Conservation (phyloP, 805 yeast species). For the Ogataea siamensis region DNA sequence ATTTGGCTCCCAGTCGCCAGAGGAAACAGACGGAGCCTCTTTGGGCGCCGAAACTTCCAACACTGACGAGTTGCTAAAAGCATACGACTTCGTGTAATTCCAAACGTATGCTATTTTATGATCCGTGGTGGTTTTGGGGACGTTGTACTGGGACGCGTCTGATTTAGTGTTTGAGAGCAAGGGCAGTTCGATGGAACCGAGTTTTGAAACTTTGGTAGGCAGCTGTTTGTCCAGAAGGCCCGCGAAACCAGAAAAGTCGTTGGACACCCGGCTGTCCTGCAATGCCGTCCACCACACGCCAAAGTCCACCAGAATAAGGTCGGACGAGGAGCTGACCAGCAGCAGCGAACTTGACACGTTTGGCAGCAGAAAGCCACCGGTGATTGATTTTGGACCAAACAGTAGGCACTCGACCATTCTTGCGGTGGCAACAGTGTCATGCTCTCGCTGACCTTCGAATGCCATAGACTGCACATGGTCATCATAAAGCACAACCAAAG, state of each 20-base stretch:
- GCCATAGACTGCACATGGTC: slow-evolving; percentile 25
- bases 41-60: slow-evolving; percentile 14
- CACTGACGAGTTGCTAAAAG: slow-evolving; percentile 11
- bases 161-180: background rate
- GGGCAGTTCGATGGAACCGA: slow-evolving; percentile 20
- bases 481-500: slow-evolving; percentile 24
- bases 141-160: slow-evolving; percentile 2
- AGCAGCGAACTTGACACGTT: slow-evolving; percentile 20
- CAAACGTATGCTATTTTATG: slow-evolving; percentile 27
- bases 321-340: slow-evolving; percentile 19
- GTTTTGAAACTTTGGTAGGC: slow-evolving; percentile 23
- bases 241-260: slow-evolving; percentile 19
- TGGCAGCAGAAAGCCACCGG: slow-evolving; percentile 23
- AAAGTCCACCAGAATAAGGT: slow-evolving; percentile 30
- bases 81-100: slow-evolving; percentile 23
- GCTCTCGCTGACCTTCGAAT: slow-evolving; percentile 22
- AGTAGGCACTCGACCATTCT: slow-evolving; percentile 17
- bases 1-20: background rate
- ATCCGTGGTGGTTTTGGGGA: slow-evolving; percentile 15
- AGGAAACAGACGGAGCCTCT: background rate
- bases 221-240: slow-evolving; percentile 15
- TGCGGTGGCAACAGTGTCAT: slow-evolving; percentile 3
- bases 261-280: slow-evolving; percentile 16
- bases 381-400: slow-evolving; percentile 4
- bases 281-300: slow-evolving; percentile 28